Evolutionary conservation across 306 rosid species (phyloP).

Genomic region (Clitoria ternatea): DNA sequence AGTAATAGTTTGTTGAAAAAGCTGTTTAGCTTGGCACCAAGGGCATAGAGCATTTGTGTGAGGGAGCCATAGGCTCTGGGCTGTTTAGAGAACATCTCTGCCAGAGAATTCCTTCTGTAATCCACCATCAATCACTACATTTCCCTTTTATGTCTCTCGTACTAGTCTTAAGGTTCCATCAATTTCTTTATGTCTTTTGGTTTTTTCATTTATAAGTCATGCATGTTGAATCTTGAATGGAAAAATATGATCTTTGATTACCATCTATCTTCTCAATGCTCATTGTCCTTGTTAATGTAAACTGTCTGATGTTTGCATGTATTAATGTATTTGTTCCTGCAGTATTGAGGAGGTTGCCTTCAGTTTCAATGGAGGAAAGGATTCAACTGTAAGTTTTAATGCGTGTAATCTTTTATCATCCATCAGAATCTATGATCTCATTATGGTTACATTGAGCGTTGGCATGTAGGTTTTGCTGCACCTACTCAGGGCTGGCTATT

Average conservation of each 20-base stretch:
- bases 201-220: constrained; percentile 8
- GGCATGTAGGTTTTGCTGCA: constrained; percentile 82
- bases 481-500: constrained; percentile 88
- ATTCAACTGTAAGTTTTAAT: constrained; percentile 76
- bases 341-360: constrained; percentile 90
- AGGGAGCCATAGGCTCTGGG: too few species aligned
- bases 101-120: too few species aligned
- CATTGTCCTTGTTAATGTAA: constrained; percentile 16
- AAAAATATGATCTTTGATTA: not conserved
- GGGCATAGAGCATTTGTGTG: too few species aligned
- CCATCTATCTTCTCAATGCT: not conserved
- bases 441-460: constrained; percentile 26
- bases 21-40: too few species aligned
- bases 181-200: not conserved
- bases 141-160: too few species aligned
- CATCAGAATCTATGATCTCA: constrained; percentile 8
- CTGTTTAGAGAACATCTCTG: too few species aligned
- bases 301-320: constrained; percentile 2
- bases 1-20: too few species aligned
- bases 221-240: not conserved
- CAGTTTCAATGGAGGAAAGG: constrained; percentile 98
- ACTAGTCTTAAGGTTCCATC: too few species aligned
- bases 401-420: constrained; percentile 12
- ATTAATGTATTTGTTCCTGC: constrained; percentile 32
- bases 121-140: too few species aligned